Conservation (phyloP, 345 rosid species). For the Raphanus raphanistrum region DNA sequence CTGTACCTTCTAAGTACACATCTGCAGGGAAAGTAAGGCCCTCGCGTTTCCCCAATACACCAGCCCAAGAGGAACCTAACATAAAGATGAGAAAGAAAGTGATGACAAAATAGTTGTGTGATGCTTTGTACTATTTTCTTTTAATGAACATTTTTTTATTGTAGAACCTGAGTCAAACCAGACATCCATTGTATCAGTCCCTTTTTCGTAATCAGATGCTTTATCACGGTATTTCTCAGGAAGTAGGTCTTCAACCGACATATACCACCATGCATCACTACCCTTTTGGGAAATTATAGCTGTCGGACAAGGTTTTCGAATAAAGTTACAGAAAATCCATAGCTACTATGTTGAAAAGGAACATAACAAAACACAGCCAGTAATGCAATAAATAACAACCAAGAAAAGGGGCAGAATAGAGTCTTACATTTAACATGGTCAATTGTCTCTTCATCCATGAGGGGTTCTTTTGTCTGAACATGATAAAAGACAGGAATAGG, state of each 20-base stretch:
- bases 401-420: constrained; percentile 4
- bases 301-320: constrained; percentile 43
- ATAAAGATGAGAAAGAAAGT: constrained; percentile 17
- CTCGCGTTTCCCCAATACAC: constrained; percentile 69
- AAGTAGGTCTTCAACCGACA: constrained; percentile 81
- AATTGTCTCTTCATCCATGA: constrained; percentile 82
- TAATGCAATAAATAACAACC: not conserved
- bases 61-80: constrained; percentile 96
- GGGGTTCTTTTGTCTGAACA: constrained; percentile 74
- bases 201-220: constrained; percentile 81
- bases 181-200: constrained; percentile 98
- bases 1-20: constrained; percentile 92
- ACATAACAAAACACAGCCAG: not conserved
- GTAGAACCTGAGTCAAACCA: constrained; percentile 92
- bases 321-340: not conserved
- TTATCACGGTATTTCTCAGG: constrained; percentile 69
- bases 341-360: constrained; percentile 10
- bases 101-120: constrained; percentile 16
- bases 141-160: not conserved
- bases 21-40: constrained; percentile 81
- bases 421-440: constrained; percentile 80
- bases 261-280: constrained; percentile 97
- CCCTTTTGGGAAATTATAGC: constrained; percentile 78
- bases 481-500: constrained; percentile 95
- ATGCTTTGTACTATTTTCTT: not conserved